phyloP scores from a whole-genome alignment of 2,329 filamentous ascomycete genomes.

The Verticillium nubilum region DNA sequence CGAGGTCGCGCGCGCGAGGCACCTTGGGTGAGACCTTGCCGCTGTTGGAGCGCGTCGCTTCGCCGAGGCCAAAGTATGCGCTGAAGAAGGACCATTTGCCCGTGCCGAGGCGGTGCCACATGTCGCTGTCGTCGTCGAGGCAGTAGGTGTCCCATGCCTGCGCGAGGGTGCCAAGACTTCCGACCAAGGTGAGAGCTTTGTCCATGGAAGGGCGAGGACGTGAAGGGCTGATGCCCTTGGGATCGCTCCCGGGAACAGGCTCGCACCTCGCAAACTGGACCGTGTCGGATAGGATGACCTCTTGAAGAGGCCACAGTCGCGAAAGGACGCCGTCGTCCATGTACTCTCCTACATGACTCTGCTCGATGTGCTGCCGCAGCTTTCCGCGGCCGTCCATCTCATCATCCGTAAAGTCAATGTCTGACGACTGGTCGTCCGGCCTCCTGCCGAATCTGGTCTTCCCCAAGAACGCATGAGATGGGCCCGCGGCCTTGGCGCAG shows the following conservation, averaged over 20 bases:
- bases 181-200: not conserved
- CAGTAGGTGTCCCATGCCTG: not conserved
- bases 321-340: not conserved
- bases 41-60: not conserved
- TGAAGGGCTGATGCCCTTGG: not conserved
- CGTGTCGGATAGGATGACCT: not conserved
- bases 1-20: not conserved
- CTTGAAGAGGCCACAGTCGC: not conserved
- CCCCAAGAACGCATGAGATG: not conserved
- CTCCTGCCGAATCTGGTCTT: not conserved
- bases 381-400: not conserved
- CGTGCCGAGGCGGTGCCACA: not conserved
- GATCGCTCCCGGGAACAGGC: not conserved
- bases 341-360: not conserved
- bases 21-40: not conserved
- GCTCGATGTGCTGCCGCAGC: not conserved
- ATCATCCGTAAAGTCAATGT: not conserved
- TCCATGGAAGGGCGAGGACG: not conserved
- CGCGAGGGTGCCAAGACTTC: not conserved
- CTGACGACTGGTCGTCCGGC: not conserved
- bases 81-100: not conserved
- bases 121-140: not conserved
- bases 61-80: not conserved
- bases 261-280: not conserved
- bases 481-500: not conserved